Base-by-base conservation (phyloP, 768 basidiomycete genomes). In the Hericium erinaceus region DNA sequence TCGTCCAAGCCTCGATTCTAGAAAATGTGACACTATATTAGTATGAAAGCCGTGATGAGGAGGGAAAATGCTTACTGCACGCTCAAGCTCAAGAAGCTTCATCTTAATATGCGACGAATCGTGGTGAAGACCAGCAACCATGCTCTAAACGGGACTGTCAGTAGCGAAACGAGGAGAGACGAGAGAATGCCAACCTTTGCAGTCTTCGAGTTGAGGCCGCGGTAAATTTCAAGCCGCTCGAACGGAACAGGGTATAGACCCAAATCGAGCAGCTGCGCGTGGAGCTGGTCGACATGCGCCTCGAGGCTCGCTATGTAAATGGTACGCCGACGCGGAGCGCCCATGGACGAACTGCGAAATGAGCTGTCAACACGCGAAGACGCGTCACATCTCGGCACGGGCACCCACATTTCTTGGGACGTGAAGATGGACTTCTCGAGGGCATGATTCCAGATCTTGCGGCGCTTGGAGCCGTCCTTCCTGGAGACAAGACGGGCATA, bases 401-500 rank as follows among this genome's bases (percentile, higher is more conserved):
- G 38, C 15, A 75, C 78, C 52, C 60, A 86, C 84, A 90, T 65
- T 67, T 90, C 87, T 51, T 80, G 78, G 0, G 85, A 77, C 6
- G 72, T 76, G 69, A 89, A 89, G 24, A 89, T 73, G 13, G 75
- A 75, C 66, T 88, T 88, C 69, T 90, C 88, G 57, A 88, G 78
- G 1, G 82, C 80, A 60, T 88, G 88, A 52, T 84, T 85, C 88
- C 88, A 90, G 15, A 86, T 85, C 65, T 82, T 85, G 16, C 87
- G 78, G 3, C 84, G 80, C 69, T 88, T 88, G 5, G 78, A 75
- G 51, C 78, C 78, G 51, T 80, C 77, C 57, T 67, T 65, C 66
- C 82, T 83, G 3, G 83, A 83, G 60, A 81, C 79, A 10, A 87
- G 76, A 57, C 86, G 81, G 5, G 86, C 83, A 60, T 88, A 88